Conservation (phyloP, 75 land plant species). For the Azolla pinnata region DNA sequence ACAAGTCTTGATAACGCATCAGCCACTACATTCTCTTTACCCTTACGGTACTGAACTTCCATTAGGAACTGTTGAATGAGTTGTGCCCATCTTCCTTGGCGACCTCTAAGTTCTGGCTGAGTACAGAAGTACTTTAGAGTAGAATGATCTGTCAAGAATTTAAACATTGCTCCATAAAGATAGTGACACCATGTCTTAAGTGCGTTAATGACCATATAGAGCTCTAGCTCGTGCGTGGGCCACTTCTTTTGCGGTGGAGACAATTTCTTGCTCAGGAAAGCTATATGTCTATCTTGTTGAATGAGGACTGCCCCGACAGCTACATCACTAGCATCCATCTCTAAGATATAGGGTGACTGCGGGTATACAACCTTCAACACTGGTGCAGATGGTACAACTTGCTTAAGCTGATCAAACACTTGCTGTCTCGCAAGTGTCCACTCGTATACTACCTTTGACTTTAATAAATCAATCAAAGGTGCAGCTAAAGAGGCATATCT, state of each 20-base stretch:
- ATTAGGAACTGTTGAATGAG: neutral
- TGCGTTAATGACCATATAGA: conserved; percentile 5
- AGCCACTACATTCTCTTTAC: neutral
- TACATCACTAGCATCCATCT: neutral
- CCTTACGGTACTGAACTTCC: neutral
- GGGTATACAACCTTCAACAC: neutral
- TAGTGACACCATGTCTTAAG: conserved; percentile 14
- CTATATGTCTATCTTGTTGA: neutral
- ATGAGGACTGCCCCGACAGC: neutral
- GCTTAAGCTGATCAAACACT: neutral
- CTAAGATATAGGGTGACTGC: neutral
- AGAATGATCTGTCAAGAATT: neutral
- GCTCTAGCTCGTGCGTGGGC: conserved; percentile 6
- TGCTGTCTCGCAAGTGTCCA: neutral
- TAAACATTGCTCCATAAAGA: conserved; percentile 11
- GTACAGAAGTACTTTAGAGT: neutral
- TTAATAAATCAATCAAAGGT: neutral
- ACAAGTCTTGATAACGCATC: neutral
- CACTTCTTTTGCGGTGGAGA: conserved; percentile 3
- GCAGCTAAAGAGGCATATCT: neutral
- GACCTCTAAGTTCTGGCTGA: neutral
- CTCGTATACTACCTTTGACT: neutral
- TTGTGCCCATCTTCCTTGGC: neutral
- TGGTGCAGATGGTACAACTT: neutral
- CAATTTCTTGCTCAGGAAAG: neutral